Conservation (phyloP, 345 rosid species). For the Iberis pinnata region DNA sequence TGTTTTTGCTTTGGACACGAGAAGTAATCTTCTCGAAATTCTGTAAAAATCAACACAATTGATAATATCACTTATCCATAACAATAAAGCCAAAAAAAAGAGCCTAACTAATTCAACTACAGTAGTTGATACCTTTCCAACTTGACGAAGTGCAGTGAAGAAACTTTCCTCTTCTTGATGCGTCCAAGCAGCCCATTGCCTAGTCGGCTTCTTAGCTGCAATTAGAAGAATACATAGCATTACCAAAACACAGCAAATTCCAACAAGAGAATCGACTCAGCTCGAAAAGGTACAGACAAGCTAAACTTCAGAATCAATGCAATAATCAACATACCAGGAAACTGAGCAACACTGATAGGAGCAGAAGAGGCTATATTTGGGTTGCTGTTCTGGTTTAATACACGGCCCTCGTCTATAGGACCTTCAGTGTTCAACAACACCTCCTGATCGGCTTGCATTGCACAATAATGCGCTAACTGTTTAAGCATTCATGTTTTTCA, state of each 20-base stretch:
- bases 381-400: constrained; percentile 39
- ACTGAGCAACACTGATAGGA: constrained; percentile 33
- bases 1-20: constrained; percentile 93
- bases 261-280: neutral
- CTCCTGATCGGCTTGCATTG: constrained; percentile 28
- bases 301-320: constrained; percentile 16
- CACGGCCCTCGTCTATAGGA: constrained; percentile 20
- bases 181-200: constrained; percentile 99
- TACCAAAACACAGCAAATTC: neutral
- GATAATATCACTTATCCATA: neutral
- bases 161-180: constrained; percentile 97
- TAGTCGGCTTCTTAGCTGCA: constrained; percentile 75
- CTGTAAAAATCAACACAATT: constrained; percentile 40
- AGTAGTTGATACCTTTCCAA: constrained; percentile 68
- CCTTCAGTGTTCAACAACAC: constrained; percentile 22
- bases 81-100: neutral
- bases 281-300: no score
- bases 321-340: constrained; percentile 65
- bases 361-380: constrained; percentile 35
- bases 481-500: constrained; percentile 20
- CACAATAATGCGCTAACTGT: neutral
- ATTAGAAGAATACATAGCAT: no score
- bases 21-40: constrained; percentile 96
- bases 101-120: neutral
- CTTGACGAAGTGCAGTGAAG: constrained; percentile 96